These are phyloP conservation scores for Tricholoma matsutake DNA, from an alignment of 768 basidiomycete species.

Conservation along the genomic window DNA sequence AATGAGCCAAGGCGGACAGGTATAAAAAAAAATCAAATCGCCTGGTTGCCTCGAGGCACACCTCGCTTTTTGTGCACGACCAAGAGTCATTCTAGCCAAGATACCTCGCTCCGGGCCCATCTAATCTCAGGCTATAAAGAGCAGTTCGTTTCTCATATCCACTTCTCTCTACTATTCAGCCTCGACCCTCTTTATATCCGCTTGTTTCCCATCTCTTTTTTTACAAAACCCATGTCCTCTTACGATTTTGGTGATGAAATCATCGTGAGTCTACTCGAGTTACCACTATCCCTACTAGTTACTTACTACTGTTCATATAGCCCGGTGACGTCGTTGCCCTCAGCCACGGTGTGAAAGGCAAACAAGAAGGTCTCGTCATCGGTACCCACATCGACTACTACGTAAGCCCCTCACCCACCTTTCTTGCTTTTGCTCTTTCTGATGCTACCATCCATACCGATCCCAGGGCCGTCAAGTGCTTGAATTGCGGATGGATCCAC, in stretches of 20 bases:
- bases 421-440: not conserved
- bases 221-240: constrained; percentile 26
- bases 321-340: constrained; percentile 82
- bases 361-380: constrained; percentile 77
- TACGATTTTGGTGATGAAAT: constrained; percentile 31
- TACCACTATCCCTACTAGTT: not conserved
- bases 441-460: constrained; percentile 2
- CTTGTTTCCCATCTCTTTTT: not conserved
- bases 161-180: constrained; percentile 19
- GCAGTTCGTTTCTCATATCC: constrained; percentile 20
- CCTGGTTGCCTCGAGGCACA: constrained; percentile 47
- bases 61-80: constrained; percentile 40
- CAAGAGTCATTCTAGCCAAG: constrained; percentile 9
- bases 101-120: constrained; percentile 18
- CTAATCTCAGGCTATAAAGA: constrained; percentile 29
- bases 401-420: constrained; percentile 40
- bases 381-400: constrained; percentile 69
- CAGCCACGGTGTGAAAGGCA: constrained; percentile 57
- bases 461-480: constrained; percentile 76
- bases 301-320: constrained; percentile 29
- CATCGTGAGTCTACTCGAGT: constrained; percentile 18
- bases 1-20: constrained; percentile 2
- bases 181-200: constrained; percentile 1
- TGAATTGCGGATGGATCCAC: constrained; percentile 76
- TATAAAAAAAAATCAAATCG: constrained; percentile 4